Evolutionary conservation across 495 filamentous ascomycete genomes (phyloP), one percentile per base, ranked within the genome.

Genomic region (Astrothelium subdiscretum): DNA sequence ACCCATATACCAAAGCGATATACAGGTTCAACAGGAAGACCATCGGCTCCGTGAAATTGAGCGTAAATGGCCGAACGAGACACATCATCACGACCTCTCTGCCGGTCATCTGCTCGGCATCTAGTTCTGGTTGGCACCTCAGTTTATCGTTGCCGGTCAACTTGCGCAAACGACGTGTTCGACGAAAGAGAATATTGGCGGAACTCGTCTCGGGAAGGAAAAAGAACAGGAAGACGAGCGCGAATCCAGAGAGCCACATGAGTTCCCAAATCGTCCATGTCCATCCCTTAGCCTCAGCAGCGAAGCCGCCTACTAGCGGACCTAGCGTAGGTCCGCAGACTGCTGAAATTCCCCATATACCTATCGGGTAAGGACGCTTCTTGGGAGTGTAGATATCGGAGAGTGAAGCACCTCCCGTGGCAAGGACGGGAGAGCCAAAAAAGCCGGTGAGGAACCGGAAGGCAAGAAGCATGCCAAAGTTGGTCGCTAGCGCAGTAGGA

Each of bases 361-460:
- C 31, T 54, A 74, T 66, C 0, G 68, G 71, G 60, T 73, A 73
- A 2, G 71, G 68, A 22, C 72, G 71, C 58, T 74, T 74, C n/a
- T 57, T 40, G 0, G 72, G 71, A 2, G n/a, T 32, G 60, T 72
- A 74, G 40, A 74, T 71, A 48, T 74, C 72, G 3, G 61, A 59
- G 76, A 66, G 86, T 78, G 85, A 78, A 73, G 68, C 80, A 77
- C 63, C 86, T 69, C 71, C 69, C 8, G 69, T 83, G 0, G 80
- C 80, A 3, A 84, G 74, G 24, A 72, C 75, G 0, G 80, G 80
- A 0, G 73, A 76, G 42, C 80, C 80, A 58, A 82, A 73, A 63
- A 82, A 80, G 1, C 81, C 80, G 15, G 77, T 78, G 0, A 83
- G 59, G 60, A 83, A 83, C 2, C 81, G 79, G 60, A 83, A 80